Evolutionary conservation across 2,329 filamentous ascomycete genomes (phyloP).

Genomic region (Hypoxylon sp.): DNA sequence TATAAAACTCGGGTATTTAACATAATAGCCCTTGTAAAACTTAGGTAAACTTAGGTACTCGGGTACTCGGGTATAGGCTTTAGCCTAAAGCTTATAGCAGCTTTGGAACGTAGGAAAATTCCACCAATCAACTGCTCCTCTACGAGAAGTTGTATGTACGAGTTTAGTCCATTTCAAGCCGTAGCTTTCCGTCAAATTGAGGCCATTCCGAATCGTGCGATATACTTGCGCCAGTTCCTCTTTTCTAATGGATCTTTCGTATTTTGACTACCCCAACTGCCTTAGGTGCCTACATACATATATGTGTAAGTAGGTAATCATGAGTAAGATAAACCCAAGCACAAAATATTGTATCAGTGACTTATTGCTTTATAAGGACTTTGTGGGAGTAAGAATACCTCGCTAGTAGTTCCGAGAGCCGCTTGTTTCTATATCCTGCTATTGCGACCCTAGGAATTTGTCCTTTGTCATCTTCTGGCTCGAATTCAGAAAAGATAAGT

Average conservation of each 20-base stretch:
- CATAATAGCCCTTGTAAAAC: too few species aligned
- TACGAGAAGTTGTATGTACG: not conserved
- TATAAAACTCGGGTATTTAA: too few species aligned
- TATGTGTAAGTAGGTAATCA: not conserved
- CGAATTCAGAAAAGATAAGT: not conserved
- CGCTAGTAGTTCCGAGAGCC: conserved; percentile 6
- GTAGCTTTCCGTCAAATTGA: conserved; percentile 3
- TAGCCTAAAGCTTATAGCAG: not conserved
- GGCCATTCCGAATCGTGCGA: conserved; percentile 18
- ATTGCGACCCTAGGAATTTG: not conserved
- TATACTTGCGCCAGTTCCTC: not conserved
- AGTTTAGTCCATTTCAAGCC: conserved; percentile 3
- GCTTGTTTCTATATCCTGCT: not conserved
- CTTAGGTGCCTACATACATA: not conserved
- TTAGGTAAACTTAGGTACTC: too few species aligned
- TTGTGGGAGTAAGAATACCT: conserved; percentile 1
- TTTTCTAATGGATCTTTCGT: conserved; percentile 1
- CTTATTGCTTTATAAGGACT: not conserved
- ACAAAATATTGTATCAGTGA: not conserved
- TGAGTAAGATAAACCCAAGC: not conserved
- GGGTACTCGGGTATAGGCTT: too few species aligned
- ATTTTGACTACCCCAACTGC: conserved; percentile 1
- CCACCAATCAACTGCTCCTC: conserved; percentile 1
- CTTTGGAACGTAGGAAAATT: not conserved
- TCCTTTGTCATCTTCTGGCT: not conserved